phyloP scores from a whole-genome alignment of 2,329 filamentous ascomycete genomes.

The Bertia moriformis region DNA sequence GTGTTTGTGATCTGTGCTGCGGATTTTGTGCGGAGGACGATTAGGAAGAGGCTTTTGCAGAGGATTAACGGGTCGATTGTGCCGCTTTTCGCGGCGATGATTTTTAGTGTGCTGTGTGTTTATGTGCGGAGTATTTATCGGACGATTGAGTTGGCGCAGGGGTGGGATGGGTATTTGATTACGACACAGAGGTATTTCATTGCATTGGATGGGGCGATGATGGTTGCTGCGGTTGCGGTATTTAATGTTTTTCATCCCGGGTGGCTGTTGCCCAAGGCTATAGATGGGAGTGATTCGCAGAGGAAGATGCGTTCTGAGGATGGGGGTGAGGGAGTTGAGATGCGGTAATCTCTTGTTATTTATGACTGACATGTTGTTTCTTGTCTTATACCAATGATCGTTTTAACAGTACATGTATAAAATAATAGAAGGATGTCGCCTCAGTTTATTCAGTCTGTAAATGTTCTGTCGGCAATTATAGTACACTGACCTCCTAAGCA shows the following conservation, averaged over 20 bases:
- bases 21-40: constrained; percentile 14
- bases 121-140: constrained; percentile 1
- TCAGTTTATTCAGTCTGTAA: no score
- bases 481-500: no score
- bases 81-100: not conserved
- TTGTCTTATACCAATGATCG: no score
- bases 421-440: no score
- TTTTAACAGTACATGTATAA: no score
- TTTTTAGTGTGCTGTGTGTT: not conserved
- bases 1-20: constrained; percentile 19
- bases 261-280: not conserved
- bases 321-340: not conserved
- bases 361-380: no score
- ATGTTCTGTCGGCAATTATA: no score
- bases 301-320: not conserved
- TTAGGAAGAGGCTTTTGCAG: not conserved
- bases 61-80: not conserved
- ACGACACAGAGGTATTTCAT: not conserved
- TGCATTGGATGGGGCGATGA: constrained; percentile 1
- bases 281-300: not conserved
- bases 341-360: no score
- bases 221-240: not conserved
- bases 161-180: not conserved
- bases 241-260: constrained; percentile 1
- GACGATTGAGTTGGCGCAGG: not conserved